These are phyloP conservation scores for Skeletonema costatum DNA, from an alignment of 108 stramenopile species.

Conservation along the genomic window DNA sequence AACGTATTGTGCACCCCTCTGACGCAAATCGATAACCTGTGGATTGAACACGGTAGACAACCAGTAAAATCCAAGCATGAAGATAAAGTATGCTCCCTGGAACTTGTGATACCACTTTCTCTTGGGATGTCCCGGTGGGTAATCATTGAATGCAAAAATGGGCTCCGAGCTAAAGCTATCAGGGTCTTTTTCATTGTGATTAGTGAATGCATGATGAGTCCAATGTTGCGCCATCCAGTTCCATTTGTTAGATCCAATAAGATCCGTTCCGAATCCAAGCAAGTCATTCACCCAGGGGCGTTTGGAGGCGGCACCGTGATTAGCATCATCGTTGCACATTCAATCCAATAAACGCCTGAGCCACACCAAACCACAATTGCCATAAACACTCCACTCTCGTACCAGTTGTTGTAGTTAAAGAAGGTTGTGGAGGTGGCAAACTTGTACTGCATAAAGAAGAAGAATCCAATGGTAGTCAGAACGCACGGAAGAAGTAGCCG, in stretches of 20 bases:
- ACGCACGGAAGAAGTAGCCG: slow-evolving; percentile 75
- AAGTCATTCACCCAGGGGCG: slow-evolving; percentile 82
- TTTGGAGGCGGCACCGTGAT: slow-evolving; percentile 91
- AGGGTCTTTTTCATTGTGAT: slow-evolving; percentile 81
- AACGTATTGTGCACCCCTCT: slow-evolving; percentile 63
- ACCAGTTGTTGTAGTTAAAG: not conserved
- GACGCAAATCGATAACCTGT: slow-evolving; percentile 73
- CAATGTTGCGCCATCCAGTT: slow-evolving; percentile 92
- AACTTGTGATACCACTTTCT: slow-evolving; percentile 72
- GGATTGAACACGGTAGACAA: slow-evolving; percentile 84
- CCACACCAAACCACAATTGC: slow-evolving; percentile 76
- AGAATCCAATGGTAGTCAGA: slow-evolving; percentile 72
- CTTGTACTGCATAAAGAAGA: slow-evolving; percentile 66
- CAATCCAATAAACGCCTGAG: slow-evolving; percentile 83
- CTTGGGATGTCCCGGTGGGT: slow-evolving; percentile 69
- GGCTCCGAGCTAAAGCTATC: slow-evolving; percentile 89
- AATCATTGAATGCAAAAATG: slow-evolving; percentile 83
- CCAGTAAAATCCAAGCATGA: slow-evolving; percentile 78
- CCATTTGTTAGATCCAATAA: slow-evolving; percentile 90
- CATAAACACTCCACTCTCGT: slow-evolving; percentile 43
- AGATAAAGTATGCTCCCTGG: slow-evolving; percentile 77
- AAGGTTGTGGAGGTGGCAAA: slow-evolving; percentile 50
- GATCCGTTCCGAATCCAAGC: slow-evolving; percentile 85
- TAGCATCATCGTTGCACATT: slow-evolving; percentile 97
- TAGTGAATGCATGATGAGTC: slow-evolving; percentile 88